These are phyloP conservation scores for Zychaea mexicana DNA, from an alignment of 371 early-diverging fungal species.

Conservation along the genomic window DNA sequence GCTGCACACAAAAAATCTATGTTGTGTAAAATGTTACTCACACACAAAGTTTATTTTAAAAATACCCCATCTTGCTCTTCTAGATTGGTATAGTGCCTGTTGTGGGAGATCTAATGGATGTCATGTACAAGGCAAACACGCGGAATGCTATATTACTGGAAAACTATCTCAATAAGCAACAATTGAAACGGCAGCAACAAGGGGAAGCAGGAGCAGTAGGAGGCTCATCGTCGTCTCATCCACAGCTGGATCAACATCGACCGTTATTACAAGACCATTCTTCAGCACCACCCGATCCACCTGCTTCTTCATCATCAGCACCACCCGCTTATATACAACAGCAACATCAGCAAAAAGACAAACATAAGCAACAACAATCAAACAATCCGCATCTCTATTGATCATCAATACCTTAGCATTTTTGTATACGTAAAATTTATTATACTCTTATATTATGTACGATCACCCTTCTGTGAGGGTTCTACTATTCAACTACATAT, in stretches of 20 bases:
- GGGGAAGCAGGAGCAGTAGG: background rate
- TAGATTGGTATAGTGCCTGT: conserved; percentile 52
- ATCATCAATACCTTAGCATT: too few relatives aligned
- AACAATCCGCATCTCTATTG: background rate
- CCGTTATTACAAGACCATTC: background rate
- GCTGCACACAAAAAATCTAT: background rate
- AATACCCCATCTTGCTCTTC: too few relatives aligned
- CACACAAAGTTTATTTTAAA: background rate
- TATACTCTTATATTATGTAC: too few relatives aligned
- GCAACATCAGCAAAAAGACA: background rate
- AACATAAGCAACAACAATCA: background rate
- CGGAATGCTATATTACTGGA: conserved; percentile 49
- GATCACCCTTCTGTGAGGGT: too few relatives aligned
- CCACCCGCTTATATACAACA: background rate
- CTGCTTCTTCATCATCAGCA: background rate
- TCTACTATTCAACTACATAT: too few relatives aligned
- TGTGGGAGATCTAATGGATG: conserved; percentile 49
- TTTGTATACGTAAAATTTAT: too few relatives aligned
- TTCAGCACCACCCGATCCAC: background rate
- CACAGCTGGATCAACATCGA: background rate
- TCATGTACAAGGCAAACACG: conserved; percentile 53
- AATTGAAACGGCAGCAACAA: conserved; percentile 6
- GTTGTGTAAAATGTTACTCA: too few relatives aligned
- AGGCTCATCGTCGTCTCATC: background rate
- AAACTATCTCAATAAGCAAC: conserved; percentile 29